phyloP scores from a whole-genome alignment of 139 green algal genomes.

The Tetradesmus lagerheimii region DNA sequence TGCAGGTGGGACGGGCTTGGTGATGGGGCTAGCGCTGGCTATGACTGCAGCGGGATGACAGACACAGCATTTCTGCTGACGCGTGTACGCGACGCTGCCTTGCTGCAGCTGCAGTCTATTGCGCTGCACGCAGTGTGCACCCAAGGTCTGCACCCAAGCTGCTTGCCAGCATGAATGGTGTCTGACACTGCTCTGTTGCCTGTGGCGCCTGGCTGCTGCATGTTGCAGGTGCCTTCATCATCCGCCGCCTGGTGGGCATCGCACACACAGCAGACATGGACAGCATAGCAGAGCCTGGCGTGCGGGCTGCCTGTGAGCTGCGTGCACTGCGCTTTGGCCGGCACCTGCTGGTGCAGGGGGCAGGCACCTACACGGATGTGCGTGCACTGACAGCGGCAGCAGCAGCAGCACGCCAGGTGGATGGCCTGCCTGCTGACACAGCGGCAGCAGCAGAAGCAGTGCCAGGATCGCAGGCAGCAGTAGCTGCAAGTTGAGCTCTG shows the following conservation, averaged over 20 bases:
- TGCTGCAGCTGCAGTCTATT: background rate
- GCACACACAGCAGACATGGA: slow-evolving; percentile 96
- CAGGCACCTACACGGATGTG: slow-evolving; percentile 27
- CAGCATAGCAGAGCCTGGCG: slow-evolving; percentile 80
- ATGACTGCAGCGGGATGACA: too few species aligned
- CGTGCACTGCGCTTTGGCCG: slow-evolving; percentile 83
- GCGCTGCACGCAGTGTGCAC: background rate
- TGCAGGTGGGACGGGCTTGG: slow-evolving; percentile 44
- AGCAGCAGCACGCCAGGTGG: slow-evolving; percentile 18
- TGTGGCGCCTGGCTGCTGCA: background rate
- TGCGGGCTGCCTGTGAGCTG: slow-evolving; percentile 83
- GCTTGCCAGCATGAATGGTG: background rate
- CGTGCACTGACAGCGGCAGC: slow-evolving; percentile 6
- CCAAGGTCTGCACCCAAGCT: background rate
- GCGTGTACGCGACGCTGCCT: too few species aligned
- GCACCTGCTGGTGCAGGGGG: slow-evolving; percentile 66
- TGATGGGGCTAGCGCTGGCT: too few species aligned
- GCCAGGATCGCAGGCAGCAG: background rate
- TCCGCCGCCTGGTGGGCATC: slow-evolving; percentile 93
- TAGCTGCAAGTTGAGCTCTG: background rate
- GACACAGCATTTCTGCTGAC: too few species aligned
- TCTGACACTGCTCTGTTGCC: background rate
- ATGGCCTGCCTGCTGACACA: slow-evolving; percentile 15
- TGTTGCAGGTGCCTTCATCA: slow-evolving; percentile 79
- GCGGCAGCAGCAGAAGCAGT: background rate